Evolutionary conservation across 257 asterid genomes (phyloP).

Genomic region (Nyctanthes arbortristis): DNA sequence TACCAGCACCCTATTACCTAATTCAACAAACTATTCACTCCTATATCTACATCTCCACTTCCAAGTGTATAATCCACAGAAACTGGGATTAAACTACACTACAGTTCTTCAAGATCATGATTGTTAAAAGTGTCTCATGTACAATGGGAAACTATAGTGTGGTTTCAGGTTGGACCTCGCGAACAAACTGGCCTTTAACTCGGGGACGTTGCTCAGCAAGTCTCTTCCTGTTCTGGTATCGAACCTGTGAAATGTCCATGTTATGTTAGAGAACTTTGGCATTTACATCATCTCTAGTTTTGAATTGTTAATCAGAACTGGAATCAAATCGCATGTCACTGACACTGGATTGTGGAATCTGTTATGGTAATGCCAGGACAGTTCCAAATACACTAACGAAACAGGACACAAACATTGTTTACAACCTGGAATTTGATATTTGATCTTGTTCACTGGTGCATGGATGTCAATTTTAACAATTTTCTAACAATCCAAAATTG

Average conservation of each 20-base stretch:
- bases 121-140: background rate
- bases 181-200: constrained; percentile 31
- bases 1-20: constrained; percentile 13
- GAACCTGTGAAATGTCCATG: constrained; percentile 10
- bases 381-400: background rate
- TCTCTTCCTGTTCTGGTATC: constrained; percentile 26
- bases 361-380: background rate
- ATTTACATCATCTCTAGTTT: background rate
- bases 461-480: background rate
- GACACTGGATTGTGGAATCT: background rate
- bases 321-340: background rate
- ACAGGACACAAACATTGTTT: background rate
- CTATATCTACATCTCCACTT: background rate
- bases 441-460: background rate
- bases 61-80: constrained; percentile 6
- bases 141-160: background rate
- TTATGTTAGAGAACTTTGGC: background rate
- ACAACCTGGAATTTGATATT: background rate
- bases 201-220: constrained; percentile 33
- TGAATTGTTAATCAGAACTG: background rate
- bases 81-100: constrained; percentile 10
- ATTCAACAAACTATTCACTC: background rate
- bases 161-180: constrained; percentile 9
- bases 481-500: background rate
- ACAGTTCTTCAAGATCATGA: constrained; percentile 1